Conservation (phyloP, 2,329 filamentous ascomycete genomes). For the Pseudogymnoascus sp. region DNA sequence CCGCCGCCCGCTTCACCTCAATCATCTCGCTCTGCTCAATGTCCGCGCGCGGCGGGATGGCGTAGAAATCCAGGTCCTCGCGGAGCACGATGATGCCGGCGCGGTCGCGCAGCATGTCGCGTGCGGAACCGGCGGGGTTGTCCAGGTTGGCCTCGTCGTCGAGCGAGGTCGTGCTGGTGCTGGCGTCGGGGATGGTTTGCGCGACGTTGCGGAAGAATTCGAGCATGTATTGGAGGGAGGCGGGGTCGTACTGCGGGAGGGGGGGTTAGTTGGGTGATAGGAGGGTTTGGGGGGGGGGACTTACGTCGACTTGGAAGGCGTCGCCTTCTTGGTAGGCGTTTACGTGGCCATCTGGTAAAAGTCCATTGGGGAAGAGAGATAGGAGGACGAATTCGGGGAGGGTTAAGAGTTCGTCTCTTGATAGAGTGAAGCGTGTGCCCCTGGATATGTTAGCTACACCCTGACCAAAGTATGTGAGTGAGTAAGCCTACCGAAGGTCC, state of each 20-base stretch:
- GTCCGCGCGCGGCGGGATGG: slow-evolving; percentile 77
- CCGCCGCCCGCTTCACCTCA: slow-evolving; percentile 87
- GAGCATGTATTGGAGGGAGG: slow-evolving; percentile 96
- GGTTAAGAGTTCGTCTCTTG: slow-evolving; percentile 88
- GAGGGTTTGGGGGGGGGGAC: slow-evolving; percentile 39
- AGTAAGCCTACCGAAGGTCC: slow-evolving; percentile 69
- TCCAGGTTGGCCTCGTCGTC: slow-evolving; percentile 60
- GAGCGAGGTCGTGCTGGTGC: slow-evolving; percentile 54
- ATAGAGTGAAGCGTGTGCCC: slow-evolving; percentile 88
- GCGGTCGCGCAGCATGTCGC: slow-evolving; percentile 75
- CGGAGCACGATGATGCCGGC: slow-evolving; percentile 95
- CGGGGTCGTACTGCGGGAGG: slow-evolving; percentile 76
- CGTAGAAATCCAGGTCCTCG: slow-evolving; percentile 96
- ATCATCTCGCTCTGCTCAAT: slow-evolving; percentile 90
- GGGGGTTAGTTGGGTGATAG: slow-evolving; percentile 36
- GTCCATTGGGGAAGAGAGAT: slow-evolving; percentile 96
- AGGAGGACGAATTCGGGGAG: slow-evolving; percentile 94
- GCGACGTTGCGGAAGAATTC: slow-evolving; percentile 96
- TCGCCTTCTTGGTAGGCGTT: slow-evolving; percentile 88
- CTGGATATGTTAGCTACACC: slow-evolving; percentile 40
- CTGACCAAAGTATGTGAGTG: background rate
- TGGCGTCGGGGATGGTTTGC: slow-evolving; percentile 80
- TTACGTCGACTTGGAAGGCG: slow-evolving; percentile 93
- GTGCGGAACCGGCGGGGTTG: slow-evolving; percentile 57
- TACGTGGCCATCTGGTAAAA: slow-evolving; percentile 94